A percentile compares a stretch with the other conserved stretches of the same genome.
These are phyloP conservation scores for Sabuloglossum arenarium DNA, from an alignment of 495 filamentous ascomycete species.

Conservation along the genomic window DNA sequence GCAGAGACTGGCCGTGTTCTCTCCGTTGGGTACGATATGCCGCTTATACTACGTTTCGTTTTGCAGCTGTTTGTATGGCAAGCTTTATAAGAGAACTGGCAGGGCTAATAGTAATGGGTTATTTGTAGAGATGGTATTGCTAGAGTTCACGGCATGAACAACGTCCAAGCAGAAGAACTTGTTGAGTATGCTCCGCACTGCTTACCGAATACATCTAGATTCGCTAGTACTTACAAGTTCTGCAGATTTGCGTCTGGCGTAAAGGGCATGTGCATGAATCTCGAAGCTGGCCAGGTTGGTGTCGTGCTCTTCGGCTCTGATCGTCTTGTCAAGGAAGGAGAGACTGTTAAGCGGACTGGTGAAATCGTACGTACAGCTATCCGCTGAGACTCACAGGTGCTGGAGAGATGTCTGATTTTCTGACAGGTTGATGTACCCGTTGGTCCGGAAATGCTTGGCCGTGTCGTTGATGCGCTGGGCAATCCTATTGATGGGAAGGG, in stretches of 20 bases:
- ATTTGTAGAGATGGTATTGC: constrained; percentile 89
- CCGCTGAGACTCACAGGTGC: constrained; percentile 3
- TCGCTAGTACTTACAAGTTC: constrained; percentile 20
- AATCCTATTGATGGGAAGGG: constrained; percentile 99
- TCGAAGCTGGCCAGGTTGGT: constrained; percentile 99
- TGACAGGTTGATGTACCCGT: constrained; percentile 90
- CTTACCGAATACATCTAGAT: constrained; percentile 7
- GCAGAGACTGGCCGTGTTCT: constrained; percentile 98
- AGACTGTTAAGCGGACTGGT: constrained; percentile 98
- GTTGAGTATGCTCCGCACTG: constrained; percentile 53
- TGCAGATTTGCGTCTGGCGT: constrained; percentile 94
- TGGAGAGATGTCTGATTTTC: constrained; percentile 4
- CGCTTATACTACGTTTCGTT: not conserved
- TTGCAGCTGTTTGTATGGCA: constrained; percentile 15
- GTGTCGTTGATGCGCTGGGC: constrained; percentile 94
- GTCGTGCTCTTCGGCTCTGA: constrained; percentile 99
- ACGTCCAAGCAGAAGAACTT: constrained; percentile 99
- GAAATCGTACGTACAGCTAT: constrained; percentile 59
- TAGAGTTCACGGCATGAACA: constrained; percentile 98
- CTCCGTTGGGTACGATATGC: constrained; percentile 79
- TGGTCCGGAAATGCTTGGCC: constrained; percentile 77
- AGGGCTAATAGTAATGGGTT: not conserved
- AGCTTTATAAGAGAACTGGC: constrained; percentile 13
- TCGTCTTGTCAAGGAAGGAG: constrained; percentile 98
- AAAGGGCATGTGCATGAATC: constrained; percentile 99